Evolutionary conservation across 2,329 filamentous ascomycete genomes (phyloP).

Genomic region (Dothideomycetes sp.): DNA sequence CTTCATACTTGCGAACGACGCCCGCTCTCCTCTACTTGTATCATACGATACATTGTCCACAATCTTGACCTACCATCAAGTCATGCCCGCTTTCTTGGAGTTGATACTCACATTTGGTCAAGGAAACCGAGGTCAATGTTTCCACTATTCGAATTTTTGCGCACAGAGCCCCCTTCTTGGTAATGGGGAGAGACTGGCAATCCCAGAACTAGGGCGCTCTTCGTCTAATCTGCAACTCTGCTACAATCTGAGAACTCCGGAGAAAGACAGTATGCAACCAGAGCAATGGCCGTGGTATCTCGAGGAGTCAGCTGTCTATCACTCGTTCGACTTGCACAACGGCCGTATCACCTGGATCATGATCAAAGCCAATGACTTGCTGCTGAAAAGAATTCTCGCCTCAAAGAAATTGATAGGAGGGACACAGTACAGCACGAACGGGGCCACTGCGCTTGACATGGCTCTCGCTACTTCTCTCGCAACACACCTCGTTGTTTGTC

Average conservation of each 20-base stretch:
- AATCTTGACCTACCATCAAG: constrained; percentile 21
- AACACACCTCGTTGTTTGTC: constrained; percentile 23
- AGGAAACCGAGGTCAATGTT: constrained; percentile 21
- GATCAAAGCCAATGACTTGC: constrained; percentile 25
- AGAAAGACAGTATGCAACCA: constrained; percentile 2
- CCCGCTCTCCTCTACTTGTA: not conserved
- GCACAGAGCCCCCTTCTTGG: constrained; percentile 16
- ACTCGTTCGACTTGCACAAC: constrained; percentile 27
- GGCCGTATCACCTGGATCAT: constrained; percentile 25
- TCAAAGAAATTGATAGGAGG: constrained; percentile 6
- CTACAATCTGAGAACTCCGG: constrained; percentile 30
- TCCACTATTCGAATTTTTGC: constrained; percentile 26
- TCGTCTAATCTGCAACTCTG: constrained; percentile 26
- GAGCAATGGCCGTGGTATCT: constrained; percentile 23
- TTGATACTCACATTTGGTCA: constrained; percentile 29
- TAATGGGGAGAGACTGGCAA: constrained; percentile 6
- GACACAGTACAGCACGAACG: constrained; percentile 4
- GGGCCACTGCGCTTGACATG: constrained; percentile 3
- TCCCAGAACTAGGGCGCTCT: constrained; percentile 24
- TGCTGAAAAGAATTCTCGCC: constrained; percentile 19
- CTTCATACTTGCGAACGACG: not conserved
- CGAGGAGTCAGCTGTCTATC: constrained; percentile 26
- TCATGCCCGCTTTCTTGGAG: constrained; percentile 24
- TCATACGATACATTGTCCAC: not conserved
- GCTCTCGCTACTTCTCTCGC: constrained; percentile 17